Evolutionary conservation across 192 early-diverging fungal genomes (phyloP).

Genomic region (Phlyctochytrium bullatum): DNA sequence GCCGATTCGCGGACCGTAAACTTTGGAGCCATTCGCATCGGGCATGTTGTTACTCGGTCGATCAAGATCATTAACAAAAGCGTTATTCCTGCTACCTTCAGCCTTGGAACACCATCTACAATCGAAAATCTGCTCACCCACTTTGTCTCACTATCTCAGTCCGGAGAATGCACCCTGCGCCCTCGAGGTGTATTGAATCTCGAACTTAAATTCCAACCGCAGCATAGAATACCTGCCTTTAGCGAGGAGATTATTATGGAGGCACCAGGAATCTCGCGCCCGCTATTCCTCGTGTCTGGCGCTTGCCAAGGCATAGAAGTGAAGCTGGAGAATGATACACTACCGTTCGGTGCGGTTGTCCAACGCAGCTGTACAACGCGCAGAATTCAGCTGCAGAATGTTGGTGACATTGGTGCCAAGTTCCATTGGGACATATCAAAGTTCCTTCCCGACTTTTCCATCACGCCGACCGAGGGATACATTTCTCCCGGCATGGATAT

Average conservation of each 20-base stretch:
- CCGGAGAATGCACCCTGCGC: slow-evolving; percentile 27
- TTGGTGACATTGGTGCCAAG: slow-evolving; percentile 56
- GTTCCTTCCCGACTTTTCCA: slow-evolving; percentile 53
- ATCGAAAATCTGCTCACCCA: slow-evolving; percentile 36
- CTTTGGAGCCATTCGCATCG: slow-evolving; percentile 57
- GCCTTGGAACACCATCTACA: slow-evolving; percentile 34
- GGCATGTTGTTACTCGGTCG: slow-evolving; percentile 32
- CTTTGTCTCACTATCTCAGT: slow-evolving; percentile 30
- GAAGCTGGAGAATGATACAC: slow-evolving; percentile 51
- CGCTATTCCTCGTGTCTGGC: slow-evolving; percentile 44
- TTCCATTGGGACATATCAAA: slow-evolving; percentile 52
- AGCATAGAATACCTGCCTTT: slow-evolving; percentile 48
- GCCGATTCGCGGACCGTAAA: slow-evolving; percentile 42
- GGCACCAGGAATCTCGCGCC: slow-evolving; percentile 35
- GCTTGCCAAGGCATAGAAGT: slow-evolving; percentile 62
- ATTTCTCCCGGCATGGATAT: slow-evolving; percentile 65
- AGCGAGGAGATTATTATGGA: slow-evolving; percentile 53
- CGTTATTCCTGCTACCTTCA: slow-evolving; percentile 41
- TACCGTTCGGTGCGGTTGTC: slow-evolving; percentile 64
- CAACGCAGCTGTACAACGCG: slow-evolving; percentile 52
- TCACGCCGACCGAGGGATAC: slow-evolving; percentile 59
- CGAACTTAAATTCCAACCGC: slow-evolving; percentile 49
- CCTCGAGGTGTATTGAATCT: slow-evolving; percentile 46
- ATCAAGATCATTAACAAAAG: slow-evolving; percentile 56
- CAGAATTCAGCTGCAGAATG: slow-evolving; percentile 53